phyloP scores from a whole-genome alignment of 2,329 filamentous ascomycete genomes.

The Myriosclerotinia curreyana region DNA sequence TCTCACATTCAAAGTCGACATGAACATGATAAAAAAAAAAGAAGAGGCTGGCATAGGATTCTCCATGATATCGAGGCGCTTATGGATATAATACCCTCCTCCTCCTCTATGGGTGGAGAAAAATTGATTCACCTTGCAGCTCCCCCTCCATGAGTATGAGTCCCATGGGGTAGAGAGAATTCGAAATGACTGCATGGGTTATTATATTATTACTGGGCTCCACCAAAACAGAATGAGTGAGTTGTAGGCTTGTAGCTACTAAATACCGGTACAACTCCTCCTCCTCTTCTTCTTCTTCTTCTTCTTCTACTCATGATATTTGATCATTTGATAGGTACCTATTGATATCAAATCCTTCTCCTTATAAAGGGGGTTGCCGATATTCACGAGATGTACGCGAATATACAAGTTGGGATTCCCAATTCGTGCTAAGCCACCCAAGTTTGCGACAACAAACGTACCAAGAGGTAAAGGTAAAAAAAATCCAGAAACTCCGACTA shows the following conservation, averaged over 20 bases:
- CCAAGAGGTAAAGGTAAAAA: slow-evolving; percentile 1
- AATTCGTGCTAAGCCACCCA: slow-evolving; percentile 10
- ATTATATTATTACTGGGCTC: background rate
- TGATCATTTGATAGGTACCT: too few species aligned
- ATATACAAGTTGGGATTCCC: too few species aligned
- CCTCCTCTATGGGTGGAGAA: too few species aligned
- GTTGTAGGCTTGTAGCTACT: too few species aligned
- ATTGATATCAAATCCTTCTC: background rate
- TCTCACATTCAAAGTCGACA: background rate
- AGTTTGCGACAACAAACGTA: slow-evolving; percentile 20
- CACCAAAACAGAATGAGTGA: too few species aligned
- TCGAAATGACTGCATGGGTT: background rate
- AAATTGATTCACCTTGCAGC: background rate
- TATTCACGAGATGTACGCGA: too few species aligned
- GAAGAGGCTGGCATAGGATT: background rate
- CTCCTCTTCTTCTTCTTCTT: too few species aligned
- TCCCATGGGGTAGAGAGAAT: too few species aligned
- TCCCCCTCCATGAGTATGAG: background rate
- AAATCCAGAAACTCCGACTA: background rate
- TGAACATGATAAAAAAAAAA: too few species aligned
- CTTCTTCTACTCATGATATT: too few species aligned
- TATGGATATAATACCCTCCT: background rate
- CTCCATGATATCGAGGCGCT: background rate
- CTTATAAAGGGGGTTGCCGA: background rate
- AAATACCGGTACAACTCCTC: too few species aligned